Percentiles rank a stretch among this genome's conserved stretches.
These are phyloP conservation scores for Gracilaria domingensis DNA, from an alignment of 23 red algal species.

Conservation along the genomic window DNA sequence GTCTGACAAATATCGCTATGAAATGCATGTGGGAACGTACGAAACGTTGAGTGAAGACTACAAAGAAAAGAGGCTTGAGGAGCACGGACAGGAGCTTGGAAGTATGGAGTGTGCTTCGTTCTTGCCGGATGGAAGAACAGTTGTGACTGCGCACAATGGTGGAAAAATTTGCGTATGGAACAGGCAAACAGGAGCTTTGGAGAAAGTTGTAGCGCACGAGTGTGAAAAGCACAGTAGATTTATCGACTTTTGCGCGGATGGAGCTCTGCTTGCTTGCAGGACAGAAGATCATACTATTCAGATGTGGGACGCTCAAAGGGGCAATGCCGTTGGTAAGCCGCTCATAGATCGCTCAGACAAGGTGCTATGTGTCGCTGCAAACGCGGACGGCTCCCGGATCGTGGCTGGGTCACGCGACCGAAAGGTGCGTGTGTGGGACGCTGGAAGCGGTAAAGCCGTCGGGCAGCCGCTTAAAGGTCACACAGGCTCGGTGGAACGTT, in stretches of 20 bases:
- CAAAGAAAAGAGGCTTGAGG: constrained; percentile 22
- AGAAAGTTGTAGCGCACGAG: constrained; percentile 1
- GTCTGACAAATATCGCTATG: no score
- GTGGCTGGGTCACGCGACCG: background rate
- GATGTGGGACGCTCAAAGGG: no score
- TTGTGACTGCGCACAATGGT: constrained; percentile 10
- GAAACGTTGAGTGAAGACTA: background rate
- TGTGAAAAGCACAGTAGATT: background rate
- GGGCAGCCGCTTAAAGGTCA: no score
- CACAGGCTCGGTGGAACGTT: background rate
- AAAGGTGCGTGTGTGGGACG: no score
- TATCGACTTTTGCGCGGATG: background rate
- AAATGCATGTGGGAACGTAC: no score
- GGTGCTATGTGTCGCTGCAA: background rate
- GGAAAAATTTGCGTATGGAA: constrained; percentile 4
- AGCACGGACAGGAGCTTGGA: background rate
- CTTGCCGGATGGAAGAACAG: background rate
- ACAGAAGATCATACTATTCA: no score
- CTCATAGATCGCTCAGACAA: no score
- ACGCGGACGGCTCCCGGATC: background rate
- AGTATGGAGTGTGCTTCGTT: no score
- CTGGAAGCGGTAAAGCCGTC: no score
- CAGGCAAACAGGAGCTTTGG: background rate
- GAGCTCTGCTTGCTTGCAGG: no score
- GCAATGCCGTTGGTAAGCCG: no score